Conservation (phyloP, 2,329 filamentous ascomycete genomes). For the Ophiostoma australiae region DNA sequence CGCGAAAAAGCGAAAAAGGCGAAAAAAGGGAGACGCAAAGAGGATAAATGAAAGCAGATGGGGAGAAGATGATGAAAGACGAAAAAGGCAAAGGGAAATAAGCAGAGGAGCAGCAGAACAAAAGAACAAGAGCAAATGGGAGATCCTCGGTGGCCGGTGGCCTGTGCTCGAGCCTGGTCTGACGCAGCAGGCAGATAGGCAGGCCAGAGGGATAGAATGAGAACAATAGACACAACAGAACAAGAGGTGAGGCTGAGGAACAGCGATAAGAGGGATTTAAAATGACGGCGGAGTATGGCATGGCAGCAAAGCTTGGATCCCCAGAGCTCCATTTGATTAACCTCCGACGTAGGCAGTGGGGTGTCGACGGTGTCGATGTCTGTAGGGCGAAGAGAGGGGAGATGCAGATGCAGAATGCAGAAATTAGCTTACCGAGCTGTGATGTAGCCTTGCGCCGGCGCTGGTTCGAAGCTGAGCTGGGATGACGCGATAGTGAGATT, state of each 20-base stretch:
- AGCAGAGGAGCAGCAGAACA: neutral
- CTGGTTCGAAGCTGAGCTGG: neutral
- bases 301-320: neutral
- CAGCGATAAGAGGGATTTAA: constrained; percentile 10
- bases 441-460: neutral
- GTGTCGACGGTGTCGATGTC: constrained; percentile 3
- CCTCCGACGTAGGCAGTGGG: constrained; percentile 1
- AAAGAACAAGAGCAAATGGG: neutral
- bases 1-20: neutral
- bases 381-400: neutral
- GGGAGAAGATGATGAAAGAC: constrained; percentile 7
- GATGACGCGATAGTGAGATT: neutral
- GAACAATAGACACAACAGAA: neutral
- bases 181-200: neutral
- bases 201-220: neutral
- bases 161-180: neutral
- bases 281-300: neutral
- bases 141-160: neutral
- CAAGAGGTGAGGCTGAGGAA: neutral
- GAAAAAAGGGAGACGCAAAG: constrained; percentile 10
- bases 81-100: neutral
- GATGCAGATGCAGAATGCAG: neutral
- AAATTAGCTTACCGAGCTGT: neutral
- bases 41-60: constrained; percentile 11
- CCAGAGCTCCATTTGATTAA: constrained; percentile 1